Percentiles rank a stretch among this genome's conserved stretches.
Evolutionary conservation across 1,284 basidiomycete genomes (phyloP).

Genomic region (Ganoderma lingzhi): DNA sequence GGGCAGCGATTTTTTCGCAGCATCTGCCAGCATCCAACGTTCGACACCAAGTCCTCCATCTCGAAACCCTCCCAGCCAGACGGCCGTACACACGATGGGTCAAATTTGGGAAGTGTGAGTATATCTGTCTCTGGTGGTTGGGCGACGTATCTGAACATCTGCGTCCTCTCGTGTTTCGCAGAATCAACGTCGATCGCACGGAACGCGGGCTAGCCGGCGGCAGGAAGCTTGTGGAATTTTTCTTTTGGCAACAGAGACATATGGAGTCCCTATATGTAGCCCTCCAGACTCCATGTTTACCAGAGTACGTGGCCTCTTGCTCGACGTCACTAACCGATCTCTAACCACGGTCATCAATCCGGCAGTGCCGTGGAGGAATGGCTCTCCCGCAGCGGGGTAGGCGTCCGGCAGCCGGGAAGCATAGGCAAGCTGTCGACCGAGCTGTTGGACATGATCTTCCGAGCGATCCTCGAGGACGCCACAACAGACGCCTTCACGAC

Average conservation of each 20-base stretch:
- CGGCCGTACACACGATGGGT: not conserved
- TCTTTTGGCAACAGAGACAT: not conserved
- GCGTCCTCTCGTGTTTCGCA: not conserved
- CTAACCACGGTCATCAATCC: not conserved
- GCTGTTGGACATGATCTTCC: constrained; percentile 1
- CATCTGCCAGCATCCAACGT: no score
- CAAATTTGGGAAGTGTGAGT: not conserved
- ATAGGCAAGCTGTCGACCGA: constrained; percentile 7
- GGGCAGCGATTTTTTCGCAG: no score
- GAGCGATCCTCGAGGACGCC: not conserved
- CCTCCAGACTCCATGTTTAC: not conserved
- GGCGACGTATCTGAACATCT: not conserved
- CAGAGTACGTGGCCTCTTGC: not conserved
- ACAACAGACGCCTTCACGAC: not conserved
- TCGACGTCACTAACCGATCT: no score
- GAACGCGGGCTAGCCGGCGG: not conserved
- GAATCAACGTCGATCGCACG: not conserved
- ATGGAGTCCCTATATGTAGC: not conserved
- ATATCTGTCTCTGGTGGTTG: not conserved
- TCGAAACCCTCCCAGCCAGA: not conserved
- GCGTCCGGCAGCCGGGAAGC: not conserved
- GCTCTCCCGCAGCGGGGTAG: not conserved
- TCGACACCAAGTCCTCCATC: no score
- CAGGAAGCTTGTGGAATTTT: not conserved
- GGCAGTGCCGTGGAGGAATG: constrained; percentile 1